Percentiles rank a stretch among this genome's conserved stretches.
phyloP scores from a whole-genome alignment of 495 filamentous ascomycete genomes.

The Penicillium maclennaniae region DNA sequence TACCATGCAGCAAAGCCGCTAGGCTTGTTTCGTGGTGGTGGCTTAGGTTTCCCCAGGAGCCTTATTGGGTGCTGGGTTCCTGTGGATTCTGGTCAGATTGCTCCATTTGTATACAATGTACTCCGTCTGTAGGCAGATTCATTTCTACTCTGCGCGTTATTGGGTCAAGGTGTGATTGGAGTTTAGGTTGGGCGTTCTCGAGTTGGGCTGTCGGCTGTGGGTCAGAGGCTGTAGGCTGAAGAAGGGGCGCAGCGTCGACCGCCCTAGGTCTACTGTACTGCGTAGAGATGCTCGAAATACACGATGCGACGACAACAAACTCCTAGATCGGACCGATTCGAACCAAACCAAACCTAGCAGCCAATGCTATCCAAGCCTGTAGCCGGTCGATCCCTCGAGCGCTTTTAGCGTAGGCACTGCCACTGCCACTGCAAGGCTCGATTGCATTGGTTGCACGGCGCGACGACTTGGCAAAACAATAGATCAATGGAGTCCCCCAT shows the following conservation, averaged over 20 bases:
- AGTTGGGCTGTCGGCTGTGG: too few relatives aligned
- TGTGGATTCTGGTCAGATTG: not conserved
- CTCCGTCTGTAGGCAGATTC: not conserved
- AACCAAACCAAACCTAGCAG: not conserved
- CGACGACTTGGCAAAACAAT: constrained; percentile 22
- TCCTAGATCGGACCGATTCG: constrained; percentile 1
- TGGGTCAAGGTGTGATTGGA: too few relatives aligned
- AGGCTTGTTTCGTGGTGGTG: not conserved
- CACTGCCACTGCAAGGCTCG: constrained; percentile 16
- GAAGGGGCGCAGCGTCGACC: not conserved
- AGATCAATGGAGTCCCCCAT: constrained; percentile 5
- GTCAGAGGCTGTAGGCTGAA: too few relatives aligned
- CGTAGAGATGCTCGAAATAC: not conserved
- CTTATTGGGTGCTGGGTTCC: not conserved
- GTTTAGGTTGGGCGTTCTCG: too few relatives aligned
- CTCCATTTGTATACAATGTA: not conserved
- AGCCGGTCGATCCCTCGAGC: constrained; percentile 18
- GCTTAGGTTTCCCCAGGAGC: not conserved
- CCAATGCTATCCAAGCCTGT: constrained; percentile 2
- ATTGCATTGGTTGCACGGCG: constrained; percentile 8
- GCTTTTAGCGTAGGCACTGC: not conserved
- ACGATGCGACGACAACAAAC: not conserved
- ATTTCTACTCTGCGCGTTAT: not conserved
- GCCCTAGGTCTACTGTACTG: too few relatives aligned
- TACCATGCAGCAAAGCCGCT: not conserved